These are phyloP conservation scores for Clitoria ternatea DNA, from an alignment of 306 rosid genomes.

Conservation along the genomic window DNA sequence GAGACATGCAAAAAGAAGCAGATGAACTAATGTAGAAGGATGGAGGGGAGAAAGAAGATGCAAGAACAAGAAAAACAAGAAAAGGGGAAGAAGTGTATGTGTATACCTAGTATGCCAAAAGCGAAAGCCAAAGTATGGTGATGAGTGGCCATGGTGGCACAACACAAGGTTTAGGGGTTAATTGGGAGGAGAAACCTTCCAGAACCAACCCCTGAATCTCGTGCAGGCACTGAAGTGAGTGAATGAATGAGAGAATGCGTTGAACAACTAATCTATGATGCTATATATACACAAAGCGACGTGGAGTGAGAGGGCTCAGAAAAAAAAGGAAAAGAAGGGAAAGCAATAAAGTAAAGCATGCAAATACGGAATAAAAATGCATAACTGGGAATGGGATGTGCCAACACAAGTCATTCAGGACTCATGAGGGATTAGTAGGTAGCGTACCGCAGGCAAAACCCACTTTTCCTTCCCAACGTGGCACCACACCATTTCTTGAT, in stretches of 20 bases:
- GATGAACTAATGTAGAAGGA: neutral
- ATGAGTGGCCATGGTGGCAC: slow-evolving; percentile 19
- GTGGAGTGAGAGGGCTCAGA: neutral
- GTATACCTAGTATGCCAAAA: slow-evolving; percentile 75
- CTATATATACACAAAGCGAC: slow-evolving; percentile 33
- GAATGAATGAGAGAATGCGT: slow-evolving; percentile 34
- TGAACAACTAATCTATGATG: neutral
- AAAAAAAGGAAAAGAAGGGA: neutral
- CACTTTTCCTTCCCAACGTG: slow-evolving; percentile 34
- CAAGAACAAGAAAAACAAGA: neutral
- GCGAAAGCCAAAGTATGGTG: slow-evolving; percentile 32
- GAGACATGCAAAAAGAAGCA: neutral
- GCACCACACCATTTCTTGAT: neutral
- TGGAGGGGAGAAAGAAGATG: neutral
- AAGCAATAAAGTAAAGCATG: neutral
- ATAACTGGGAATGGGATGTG: neutral
- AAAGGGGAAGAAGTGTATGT: neutral
- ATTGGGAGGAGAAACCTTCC: slow-evolving; percentile 11
- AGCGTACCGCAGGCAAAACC: slow-evolving; percentile 44
- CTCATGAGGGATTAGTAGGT: slow-evolving; percentile 67
- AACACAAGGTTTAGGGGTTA: slow-evolving; percentile 7
- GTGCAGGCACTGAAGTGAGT: slow-evolving; percentile 29
- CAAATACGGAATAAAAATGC: neutral
- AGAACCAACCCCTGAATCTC: slow-evolving; percentile 23
- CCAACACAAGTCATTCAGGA: slow-evolving; percentile 33